Evolutionary conservation across 768 basidiomycete species (phyloP), one percentile per base, ranked within the genome.

Genomic region (Mycena crocata): DNA sequence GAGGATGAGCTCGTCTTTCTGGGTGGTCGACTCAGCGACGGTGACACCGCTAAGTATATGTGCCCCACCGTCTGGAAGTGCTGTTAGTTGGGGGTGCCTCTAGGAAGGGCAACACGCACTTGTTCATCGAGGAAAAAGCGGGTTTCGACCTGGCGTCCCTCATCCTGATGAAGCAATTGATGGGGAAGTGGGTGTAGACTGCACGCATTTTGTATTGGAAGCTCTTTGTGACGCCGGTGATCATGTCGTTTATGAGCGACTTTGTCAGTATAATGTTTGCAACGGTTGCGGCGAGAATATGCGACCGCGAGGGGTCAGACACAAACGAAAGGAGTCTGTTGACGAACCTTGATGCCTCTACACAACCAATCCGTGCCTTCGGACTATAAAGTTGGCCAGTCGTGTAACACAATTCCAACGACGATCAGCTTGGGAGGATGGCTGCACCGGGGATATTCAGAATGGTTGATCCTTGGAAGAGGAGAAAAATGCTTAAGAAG

Each of bases 171-270:
- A 98, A 96, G 79, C 92, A 92, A 86, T 99, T 99, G 87, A 99
- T 98, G 67, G 98, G 98, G 87, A 99, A 99, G 86, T 99, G 98
- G 74, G 98, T 98, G 77, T 99, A 99, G 57, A 99, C 98, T 30
- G 95, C 88, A 74, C 96, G 94, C 97, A 99, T 98, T 92, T 99
- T 99, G 89, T 99, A 99, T 74, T 90, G 90, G 90, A 99, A 99
- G 68, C 98, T 98, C 96, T 96, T 95, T 55, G 95, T 98, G 68
- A 99, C 98, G 70, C 98, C 98, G 70, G 83, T 95, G 79, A 99
- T 88, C 96, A 99, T 95, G 87, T 99, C 99, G 81, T 89, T 90
- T 75, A 99, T 97, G 75, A 97, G 79, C n/a, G n/a, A n/a, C n/a
- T n/a, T n/a, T n/a, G n/a, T n/a, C n/a, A n/a, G n/a, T n/a, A n/a